A percentile compares a stretch with the other conserved stretches of the same genome.
phyloP scores from a whole-genome alignment of 257 asterid species.

The Galeopsis tetrahit region DNA sequence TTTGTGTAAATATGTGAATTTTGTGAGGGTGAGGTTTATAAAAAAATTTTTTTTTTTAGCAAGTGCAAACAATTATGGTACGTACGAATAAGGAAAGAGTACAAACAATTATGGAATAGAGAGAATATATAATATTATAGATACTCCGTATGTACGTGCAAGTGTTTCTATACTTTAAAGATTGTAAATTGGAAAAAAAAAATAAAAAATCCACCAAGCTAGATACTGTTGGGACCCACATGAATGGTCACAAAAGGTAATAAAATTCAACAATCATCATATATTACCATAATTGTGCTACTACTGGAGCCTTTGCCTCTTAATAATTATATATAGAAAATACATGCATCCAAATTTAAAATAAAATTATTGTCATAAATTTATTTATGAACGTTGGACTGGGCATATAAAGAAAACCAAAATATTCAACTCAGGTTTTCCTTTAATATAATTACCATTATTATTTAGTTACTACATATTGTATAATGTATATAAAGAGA shows the following conservation, averaged over 20 bases:
- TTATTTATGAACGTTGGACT: background rate
- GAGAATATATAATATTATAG: too few species aligned
- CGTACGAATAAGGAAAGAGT: too few species aligned
- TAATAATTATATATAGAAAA: background rate
- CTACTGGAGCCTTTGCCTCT: conserved; percentile 12
- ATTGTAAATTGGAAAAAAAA: too few species aligned
- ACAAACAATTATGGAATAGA: too few species aligned
- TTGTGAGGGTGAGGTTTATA: too few species aligned
- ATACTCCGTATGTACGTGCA: too few species aligned
- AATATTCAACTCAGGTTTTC: background rate
- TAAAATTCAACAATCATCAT: conserved; percentile 13
- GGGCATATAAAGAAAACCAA: background rate
- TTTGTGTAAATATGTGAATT: too few species aligned
- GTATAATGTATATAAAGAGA: background rate
- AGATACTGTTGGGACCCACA: background rate
- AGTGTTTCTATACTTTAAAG: too few species aligned
- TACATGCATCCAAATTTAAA: background rate
- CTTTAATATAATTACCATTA: background rate
- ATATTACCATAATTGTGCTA: background rate
- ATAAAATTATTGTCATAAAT: background rate
- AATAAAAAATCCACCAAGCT: too few species aligned
- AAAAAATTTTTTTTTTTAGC: too few species aligned
- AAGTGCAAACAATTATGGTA: too few species aligned
- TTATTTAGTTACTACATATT: background rate
- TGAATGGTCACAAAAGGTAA: background rate